Evolutionary conservation across 306 rosid species (phyloP), one percentile per base, ranked within the genome.

Genomic region (Astragalus membranaceus): DNA sequence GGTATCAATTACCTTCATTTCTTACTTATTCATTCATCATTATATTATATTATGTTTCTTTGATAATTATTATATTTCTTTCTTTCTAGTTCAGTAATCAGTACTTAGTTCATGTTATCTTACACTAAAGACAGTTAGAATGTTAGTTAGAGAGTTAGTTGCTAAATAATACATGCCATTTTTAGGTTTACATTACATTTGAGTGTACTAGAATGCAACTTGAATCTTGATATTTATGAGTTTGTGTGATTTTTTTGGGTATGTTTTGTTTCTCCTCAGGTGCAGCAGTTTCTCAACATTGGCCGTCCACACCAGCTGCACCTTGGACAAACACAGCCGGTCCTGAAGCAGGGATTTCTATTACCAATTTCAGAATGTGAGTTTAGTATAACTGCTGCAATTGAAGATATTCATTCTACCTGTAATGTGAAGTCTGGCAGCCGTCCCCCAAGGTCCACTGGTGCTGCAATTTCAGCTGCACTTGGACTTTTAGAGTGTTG

Each of bases 391-490:
- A 83, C 88, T 13, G 69, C 88, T 62, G 92, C 88, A 10, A 82
- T 92, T 49, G 92, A 88, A 80, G 98, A 92, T 35, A 82, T 92
- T 57, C 89, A 79, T 69, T 85, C 89, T 58, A 77, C 89, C 1
- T 46, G 5, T 54, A 56, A 29, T 26, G 69, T 5, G 44, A 23
- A 32, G 41, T 66, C 79, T 0, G 77, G 83, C 20, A 79, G 69
- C 61, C 98, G 98, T 54, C 88, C 85, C 36, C 75, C 35, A 11
- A 88, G 98, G 82, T 79, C 83, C 74, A 90, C 93, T 0, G 96
- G 98, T 30, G 79, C 96, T 54, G 98, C 98, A 30, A 79, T 92
- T 54, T 87, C 89, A 58, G 86, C 80, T 58, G 94, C 98, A n/a
- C 78, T 87, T 41, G 98, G 86, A 61, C 86, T 92, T 74, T 68